Evolutionary conservation across 2,329 filamentous ascomycete genomes (phyloP).

Genomic region (Ilyonectria mors-panacis): DNA sequence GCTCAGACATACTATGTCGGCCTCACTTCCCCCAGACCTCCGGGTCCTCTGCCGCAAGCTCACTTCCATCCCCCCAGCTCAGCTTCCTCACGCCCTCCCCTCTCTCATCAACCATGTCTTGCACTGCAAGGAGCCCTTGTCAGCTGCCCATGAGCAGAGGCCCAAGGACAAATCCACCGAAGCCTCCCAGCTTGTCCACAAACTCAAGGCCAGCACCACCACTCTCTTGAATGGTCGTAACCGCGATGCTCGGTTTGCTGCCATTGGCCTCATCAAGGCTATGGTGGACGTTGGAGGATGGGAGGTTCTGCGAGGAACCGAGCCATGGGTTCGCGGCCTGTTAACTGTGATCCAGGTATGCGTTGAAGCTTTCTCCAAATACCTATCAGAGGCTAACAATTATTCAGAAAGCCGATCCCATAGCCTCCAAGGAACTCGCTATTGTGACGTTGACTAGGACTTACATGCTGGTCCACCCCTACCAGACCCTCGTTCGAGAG

Average conservation of each 20-base stretch:
- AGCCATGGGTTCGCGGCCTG: constrained; percentile 84
- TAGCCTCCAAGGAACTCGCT: constrained; percentile 81
- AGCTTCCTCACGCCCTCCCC: constrained; percentile 81
- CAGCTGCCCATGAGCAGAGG: constrained; percentile 72
- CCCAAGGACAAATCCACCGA: constrained; percentile 76
- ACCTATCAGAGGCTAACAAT: constrained; percentile 37
- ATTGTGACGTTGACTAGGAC: constrained; percentile 86
- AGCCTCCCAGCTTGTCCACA: constrained; percentile 80
- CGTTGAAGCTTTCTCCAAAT: constrained; percentile 27
- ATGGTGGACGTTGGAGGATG: constrained; percentile 87
- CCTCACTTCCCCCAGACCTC: constrained; percentile 69
- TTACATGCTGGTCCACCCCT: constrained; percentile 85
- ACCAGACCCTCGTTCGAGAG: constrained; percentile 87
- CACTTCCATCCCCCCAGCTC: constrained; percentile 77
- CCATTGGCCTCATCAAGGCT: constrained; percentile 84
- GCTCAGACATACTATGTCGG: constrained; percentile 43
- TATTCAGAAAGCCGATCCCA: constrained; percentile 80
- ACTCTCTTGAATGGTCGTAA: constrained; percentile 84
- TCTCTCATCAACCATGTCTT: constrained; percentile 75
- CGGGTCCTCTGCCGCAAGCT: constrained; percentile 78
- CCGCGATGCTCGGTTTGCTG: constrained; percentile 82
- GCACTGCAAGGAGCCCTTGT: constrained; percentile 73
- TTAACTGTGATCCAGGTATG: constrained; percentile 80
- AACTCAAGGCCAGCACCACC: constrained; percentile 83
- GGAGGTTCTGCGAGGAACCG: constrained; percentile 81